Percentiles rank a stretch among this genome's conserved stretches.
Conservation (phyloP, 2,329 filamentous ascomycete genomes). For the Ophiocordyceps camponoti-leonardi region DNA sequence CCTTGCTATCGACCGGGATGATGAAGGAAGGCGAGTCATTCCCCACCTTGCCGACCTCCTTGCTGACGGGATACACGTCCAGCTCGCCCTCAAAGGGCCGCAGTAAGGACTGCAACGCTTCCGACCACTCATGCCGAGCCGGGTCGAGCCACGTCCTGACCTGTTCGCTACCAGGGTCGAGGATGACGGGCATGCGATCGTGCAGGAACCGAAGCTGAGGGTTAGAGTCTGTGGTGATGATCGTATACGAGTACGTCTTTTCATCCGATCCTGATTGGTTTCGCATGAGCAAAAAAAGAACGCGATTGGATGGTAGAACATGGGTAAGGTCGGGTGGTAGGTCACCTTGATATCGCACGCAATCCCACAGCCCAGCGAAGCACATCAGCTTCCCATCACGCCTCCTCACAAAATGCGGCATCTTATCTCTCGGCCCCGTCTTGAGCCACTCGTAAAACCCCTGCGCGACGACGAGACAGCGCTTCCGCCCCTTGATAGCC, state of each 20-base stretch:
- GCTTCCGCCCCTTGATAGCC: constrained; percentile 74
- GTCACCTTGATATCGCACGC: constrained; percentile 67
- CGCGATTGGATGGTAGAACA: no score
- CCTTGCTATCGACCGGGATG: constrained; percentile 63
- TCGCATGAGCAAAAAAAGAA: no score
- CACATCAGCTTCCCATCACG: constrained; percentile 74
- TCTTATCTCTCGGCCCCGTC: constrained; percentile 56
- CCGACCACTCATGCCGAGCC: constrained; percentile 50
- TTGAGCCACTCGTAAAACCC: constrained; percentile 97
- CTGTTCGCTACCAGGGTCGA: constrained; percentile 57
- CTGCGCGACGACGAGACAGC: constrained; percentile 75
- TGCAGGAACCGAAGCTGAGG: constrained; percentile 73
- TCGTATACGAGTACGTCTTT: constrained; percentile 73
- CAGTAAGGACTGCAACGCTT: constrained; percentile 61
- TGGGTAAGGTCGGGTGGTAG: no score
- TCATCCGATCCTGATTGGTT: no score
- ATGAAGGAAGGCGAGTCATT: constrained; percentile 78
- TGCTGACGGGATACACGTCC: constrained; percentile 70
- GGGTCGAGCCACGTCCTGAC: constrained; percentile 70
- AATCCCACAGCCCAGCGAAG: constrained; percentile 86
- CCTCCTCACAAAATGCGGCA: constrained; percentile 70
- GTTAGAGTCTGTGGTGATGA: constrained; percentile 84
- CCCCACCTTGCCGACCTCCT: constrained; percentile 86
- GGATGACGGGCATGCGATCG: constrained; percentile 86
- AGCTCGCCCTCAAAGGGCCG: constrained; percentile 64